Evolutionary conservation across 2,329 filamentous ascomycete genomes (phyloP).

Genomic region (Didymella lethalis): DNA sequence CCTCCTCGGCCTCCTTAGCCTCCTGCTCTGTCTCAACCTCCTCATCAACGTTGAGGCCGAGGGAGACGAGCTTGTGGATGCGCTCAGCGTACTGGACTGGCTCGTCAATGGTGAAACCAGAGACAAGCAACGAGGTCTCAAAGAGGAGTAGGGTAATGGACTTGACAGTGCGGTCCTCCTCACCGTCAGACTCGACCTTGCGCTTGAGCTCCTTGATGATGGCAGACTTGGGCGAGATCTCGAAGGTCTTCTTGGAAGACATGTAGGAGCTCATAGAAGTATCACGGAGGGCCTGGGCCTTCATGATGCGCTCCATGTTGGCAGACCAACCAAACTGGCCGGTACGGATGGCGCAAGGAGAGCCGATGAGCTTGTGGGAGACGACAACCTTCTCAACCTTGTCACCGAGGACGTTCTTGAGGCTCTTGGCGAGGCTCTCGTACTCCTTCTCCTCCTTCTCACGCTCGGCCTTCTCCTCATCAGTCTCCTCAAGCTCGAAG

Average conservation of each 20-base stretch:
- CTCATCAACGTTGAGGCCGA: conserved; percentile 97
- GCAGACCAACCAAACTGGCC: conserved; percentile 99
- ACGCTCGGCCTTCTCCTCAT: conserved; percentile 96
- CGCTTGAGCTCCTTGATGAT: conserved; percentile 99
- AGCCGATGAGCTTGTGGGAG: conserved; percentile 92
- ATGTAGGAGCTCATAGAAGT: conserved; percentile 99
- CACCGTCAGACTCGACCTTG: conserved; percentile 97
- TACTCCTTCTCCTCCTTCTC: conserved; percentile 99
- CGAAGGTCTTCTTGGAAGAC: conserved; percentile 99
- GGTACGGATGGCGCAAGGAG: conserved; percentile 98
- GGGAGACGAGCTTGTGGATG: conserved; percentile 99
- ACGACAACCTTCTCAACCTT: conserved; percentile 99
- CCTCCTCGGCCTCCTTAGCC: conserved; percentile 63
- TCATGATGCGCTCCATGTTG: conserved; percentile 99
- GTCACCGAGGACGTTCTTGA: conserved; percentile 99
- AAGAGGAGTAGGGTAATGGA: conserved; percentile 98
- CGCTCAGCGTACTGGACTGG: conserved; percentile 97
- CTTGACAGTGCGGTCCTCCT: conserved; percentile 99
- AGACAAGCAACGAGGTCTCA: conserved; percentile 98
- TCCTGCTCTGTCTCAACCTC: conserved; percentile 75
- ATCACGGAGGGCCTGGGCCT: conserved; percentile 99
- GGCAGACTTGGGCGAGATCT: conserved; percentile 98
- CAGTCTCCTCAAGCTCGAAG: conserved; percentile 99
- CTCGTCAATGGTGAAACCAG: conserved; percentile 99
- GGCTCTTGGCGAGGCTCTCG: conserved; percentile 90